phyloP scores from a whole-genome alignment of 345 rosid genomes.

The Camelina hispida region DNA sequence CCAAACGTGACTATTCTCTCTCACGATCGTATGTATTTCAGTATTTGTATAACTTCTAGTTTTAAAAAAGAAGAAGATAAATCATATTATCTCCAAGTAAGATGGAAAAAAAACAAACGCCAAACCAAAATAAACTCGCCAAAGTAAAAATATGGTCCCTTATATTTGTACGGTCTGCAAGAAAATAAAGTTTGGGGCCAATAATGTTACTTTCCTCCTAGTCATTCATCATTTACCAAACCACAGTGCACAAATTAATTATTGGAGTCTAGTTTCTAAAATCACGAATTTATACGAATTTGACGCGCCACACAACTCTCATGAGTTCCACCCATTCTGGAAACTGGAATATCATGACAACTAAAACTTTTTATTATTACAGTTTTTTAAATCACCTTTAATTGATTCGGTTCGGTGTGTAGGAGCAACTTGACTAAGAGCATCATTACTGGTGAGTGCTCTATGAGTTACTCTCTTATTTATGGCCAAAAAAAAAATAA shows the following conservation, averaged over 20 bases:
- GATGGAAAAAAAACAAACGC: conserved; percentile 6
- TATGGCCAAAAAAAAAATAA: no score
- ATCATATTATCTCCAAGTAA: neutral
- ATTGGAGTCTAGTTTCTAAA: neutral
- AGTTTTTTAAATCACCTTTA: neutral
- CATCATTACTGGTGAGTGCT: no score
- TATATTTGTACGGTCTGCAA: neutral
- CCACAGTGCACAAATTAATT: conserved; percentile 5
- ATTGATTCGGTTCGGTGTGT: conserved; percentile 12
- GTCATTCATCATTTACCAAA: conserved; percentile 9
- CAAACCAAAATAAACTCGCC: neutral
- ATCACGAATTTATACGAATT: neutral
- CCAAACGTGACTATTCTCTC: neutral
- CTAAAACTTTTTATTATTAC: neutral
- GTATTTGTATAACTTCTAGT: no score
- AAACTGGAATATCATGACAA: conserved; percentile 11
- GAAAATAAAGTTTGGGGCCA: conserved; percentile 6
- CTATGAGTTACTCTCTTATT: no score
- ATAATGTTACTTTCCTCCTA: neutral
- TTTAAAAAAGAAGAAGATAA: no score
- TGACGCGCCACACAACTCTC: conserved; percentile 4
- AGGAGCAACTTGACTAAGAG: neutral
- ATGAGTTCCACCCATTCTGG: conserved; percentile 20
- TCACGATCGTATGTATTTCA: neutral
- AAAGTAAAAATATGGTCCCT: conserved; percentile 8